Conservation (phyloP, 495 filamentous ascomycete species). For the Neurospora discreta region DNA sequence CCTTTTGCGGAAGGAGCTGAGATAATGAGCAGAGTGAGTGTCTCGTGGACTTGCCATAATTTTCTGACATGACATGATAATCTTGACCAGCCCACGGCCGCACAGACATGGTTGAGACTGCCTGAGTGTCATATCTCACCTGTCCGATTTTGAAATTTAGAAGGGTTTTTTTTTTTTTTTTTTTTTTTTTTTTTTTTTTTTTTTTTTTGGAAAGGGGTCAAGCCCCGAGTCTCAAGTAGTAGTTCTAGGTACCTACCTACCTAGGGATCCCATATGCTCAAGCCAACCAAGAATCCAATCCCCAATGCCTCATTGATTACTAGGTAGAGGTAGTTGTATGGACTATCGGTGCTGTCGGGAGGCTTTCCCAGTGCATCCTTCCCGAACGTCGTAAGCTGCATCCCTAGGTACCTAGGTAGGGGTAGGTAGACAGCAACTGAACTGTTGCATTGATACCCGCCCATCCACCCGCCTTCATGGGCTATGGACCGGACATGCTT, state of each 20-base stretch:
- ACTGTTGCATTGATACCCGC: slow-evolving; percentile 5
- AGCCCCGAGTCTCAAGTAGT: not conserved
- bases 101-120: not conserved
- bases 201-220: not conserved
- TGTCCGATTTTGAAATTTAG: not conserved
- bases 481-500: not conserved
- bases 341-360: not conserved
- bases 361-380: not conserved
- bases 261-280: no score
- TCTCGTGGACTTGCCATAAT: no score
- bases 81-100: not conserved
- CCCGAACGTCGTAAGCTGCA: not conserved
- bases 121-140: not conserved
- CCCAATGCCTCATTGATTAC: no score
- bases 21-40: no score
- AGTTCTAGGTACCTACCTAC: no score
- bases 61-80: no score
- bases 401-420: no score
- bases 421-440: not conserved
- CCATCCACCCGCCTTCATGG: not conserved
- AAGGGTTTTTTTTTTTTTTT: not conserved
- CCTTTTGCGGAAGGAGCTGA: no score
- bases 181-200: not conserved
- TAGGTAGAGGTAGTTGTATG: no score
- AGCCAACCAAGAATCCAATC: no score